These are phyloP conservation scores for Leishmania major DNA, from an alignment of 208 protist genomes.

Conservation along the genomic window DNA sequence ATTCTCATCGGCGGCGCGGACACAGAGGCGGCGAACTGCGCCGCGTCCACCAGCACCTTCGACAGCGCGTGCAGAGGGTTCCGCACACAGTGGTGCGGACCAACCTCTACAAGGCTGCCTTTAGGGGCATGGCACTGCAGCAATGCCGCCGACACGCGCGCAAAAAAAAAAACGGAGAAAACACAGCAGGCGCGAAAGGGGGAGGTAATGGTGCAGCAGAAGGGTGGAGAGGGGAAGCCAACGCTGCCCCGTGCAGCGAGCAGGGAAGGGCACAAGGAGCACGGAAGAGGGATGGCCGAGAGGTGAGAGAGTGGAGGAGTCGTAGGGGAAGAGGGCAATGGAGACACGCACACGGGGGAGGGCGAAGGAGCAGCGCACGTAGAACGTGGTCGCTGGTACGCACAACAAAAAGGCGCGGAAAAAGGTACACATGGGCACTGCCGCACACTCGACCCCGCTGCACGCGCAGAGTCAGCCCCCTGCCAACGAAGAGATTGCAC, in stretches of 20 bases:
- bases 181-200: background rate
- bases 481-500: background rate
- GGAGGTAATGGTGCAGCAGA: background rate
- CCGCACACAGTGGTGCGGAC: conserved; percentile 50
- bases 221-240: background rate
- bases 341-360: background rate
- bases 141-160: background rate
- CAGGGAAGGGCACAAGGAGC: background rate
- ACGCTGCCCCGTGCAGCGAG: background rate
- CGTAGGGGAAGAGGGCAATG: background rate
- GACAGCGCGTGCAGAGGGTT: conserved; percentile 37
- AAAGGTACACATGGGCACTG: background rate
- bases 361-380: background rate
- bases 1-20: conserved; percentile 1
- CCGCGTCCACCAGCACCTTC: conserved; percentile 22
- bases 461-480: background rate
- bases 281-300: background rate
- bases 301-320: background rate
- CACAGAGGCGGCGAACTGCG: conserved; percentile 21
- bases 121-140: background rate
- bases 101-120: conserved; percentile 21
- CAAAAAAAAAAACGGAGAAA: background rate
- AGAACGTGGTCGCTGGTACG: background rate
- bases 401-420: background rate
- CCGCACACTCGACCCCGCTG: no score